Conservation (phyloP, 2,329 filamentous ascomycete genomes). For the Paecilomyces sp. region DNA sequence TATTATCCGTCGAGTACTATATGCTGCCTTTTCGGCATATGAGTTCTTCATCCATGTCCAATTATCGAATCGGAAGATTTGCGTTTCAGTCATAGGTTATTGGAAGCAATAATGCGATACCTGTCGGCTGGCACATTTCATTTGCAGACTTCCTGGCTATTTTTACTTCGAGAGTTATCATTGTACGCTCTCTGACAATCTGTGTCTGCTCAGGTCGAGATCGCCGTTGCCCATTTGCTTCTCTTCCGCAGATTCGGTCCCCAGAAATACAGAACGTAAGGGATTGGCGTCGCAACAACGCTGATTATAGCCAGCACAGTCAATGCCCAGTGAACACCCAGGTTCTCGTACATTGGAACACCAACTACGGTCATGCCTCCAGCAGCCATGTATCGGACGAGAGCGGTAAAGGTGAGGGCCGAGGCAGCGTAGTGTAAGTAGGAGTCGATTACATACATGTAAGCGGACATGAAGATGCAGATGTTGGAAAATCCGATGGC, state of each 20-base stretch:
- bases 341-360: conserved; percentile 33
- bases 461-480: conserved; percentile 44
- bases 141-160: too few species aligned
- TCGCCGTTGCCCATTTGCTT: background rate
- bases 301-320: conserved; percentile 36
- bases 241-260: background rate
- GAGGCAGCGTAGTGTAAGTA: conserved; percentile 49
- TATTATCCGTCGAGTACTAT: too few species aligned
- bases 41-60: too few species aligned
- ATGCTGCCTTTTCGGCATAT: too few species aligned
- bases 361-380: conserved; percentile 32
- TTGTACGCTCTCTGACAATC: background rate
- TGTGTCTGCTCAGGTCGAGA: background rate
- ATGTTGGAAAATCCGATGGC: conserved; percentile 47
- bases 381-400: conserved; percentile 34
- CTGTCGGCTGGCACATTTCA: too few species aligned
- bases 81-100: too few species aligned
- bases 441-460: conserved; percentile 53
- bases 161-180: too few species aligned
- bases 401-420: conserved; percentile 39
- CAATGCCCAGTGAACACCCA: conserved; percentile 38
- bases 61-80: too few species aligned
- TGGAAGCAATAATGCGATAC: too few species aligned
- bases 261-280: conserved; percentile 20
- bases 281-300: conserved; percentile 35